phyloP scores from a whole-genome alignment of 495 filamentous ascomycete genomes.

The Tetracladium setigerum region DNA sequence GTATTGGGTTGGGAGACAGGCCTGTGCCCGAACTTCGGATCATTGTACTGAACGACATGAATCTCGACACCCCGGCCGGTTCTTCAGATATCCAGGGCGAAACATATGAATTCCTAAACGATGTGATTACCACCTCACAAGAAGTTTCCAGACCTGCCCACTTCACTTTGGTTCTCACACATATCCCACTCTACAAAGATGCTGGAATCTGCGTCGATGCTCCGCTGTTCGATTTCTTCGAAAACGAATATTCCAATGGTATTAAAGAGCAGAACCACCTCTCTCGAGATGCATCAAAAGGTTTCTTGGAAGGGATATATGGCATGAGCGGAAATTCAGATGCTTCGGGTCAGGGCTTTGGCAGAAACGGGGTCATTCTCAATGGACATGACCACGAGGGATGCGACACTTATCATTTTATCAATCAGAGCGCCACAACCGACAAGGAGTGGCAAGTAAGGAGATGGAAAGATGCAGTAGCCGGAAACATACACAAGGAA shows the following conservation, averaged over 20 bases:
- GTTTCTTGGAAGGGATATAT: constrained; percentile 71
- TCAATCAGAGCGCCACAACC: constrained; percentile 37
- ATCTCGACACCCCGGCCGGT: constrained; percentile 75
- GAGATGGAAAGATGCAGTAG: constrained; percentile 30
- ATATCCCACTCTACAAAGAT: constrained; percentile 82
- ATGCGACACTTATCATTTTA: constrained; percentile 79
- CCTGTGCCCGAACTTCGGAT: constrained; percentile 60
- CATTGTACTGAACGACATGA: constrained; percentile 83
- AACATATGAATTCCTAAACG: constrained; percentile 73
- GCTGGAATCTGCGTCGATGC: constrained; percentile 77
- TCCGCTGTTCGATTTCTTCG: constrained; percentile 71
- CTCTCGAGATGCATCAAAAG: constrained; percentile 52
- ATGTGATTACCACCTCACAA: constrained; percentile 54
- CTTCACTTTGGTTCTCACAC: constrained; percentile 80
- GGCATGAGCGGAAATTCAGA: constrained; percentile 57
- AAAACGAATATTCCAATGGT: constrained; percentile 52
- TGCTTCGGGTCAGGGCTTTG: constrained; percentile 46
- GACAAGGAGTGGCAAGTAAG: constrained; percentile 38
- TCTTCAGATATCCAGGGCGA: constrained; percentile 55
- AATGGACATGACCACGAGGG: constrained; percentile 94
- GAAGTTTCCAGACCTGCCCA: constrained; percentile 59
- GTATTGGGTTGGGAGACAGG: no score
- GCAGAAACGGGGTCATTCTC: constrained; percentile 61
- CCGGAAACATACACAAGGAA: constrained; percentile 24
- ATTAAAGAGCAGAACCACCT: constrained; percentile 91